Base-by-base conservation (phyloP, 768 basidiomycete genomes). In the Suillus subalutaceus region DNA sequence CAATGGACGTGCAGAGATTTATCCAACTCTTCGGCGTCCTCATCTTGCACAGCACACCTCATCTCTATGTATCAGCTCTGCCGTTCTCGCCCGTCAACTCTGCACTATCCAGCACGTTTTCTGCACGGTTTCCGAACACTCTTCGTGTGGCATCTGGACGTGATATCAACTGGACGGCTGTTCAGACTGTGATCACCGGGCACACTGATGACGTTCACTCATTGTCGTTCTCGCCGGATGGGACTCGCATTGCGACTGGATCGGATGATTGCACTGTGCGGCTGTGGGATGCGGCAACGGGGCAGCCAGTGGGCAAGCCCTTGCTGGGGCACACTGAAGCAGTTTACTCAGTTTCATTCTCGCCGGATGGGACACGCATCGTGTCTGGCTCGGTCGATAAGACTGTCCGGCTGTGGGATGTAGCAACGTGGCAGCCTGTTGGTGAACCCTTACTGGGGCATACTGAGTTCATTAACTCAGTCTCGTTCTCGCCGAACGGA, bases 1-100 rank as follows among this genome's bases (percentile, higher is more conserved):
- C 48, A 50, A 50, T 50, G 48, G 48, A 50, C n/a, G 23, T 50
- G 12, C 48, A 50, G n/a, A 50, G 48, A 50, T 50, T 50, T 50
- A 50, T 50, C 12, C 48, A 50, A 50, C 2, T 50, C 48, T 50
- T 50, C n/a, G n/a, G 48, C 12, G 48, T 2, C 48, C 0, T 50
- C 5, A 50, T 50, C 48, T 23, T 50, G 48, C n/a, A 50, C 23
- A 50, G 48, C 48, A 50, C 48, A 23, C 48, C 48, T 12, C 48
- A 50, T 13, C 48, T 50, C 23, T 50, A 50, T 23, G 48, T 50
- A 23, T 50, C 48, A 50, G 48, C 48, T 23, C n/a, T 50, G 6
- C 48, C 48, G 3, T 50, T 50, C 48, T 13, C 48, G 5, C 48
- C n/a, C 48, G 2, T 50, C 12, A 50, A 50, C 12, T 50, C 6